These are phyloP conservation scores for Lachancea quebecensis DNA, from an alignment of 805 yeast species.

Conservation along the genomic window DNA sequence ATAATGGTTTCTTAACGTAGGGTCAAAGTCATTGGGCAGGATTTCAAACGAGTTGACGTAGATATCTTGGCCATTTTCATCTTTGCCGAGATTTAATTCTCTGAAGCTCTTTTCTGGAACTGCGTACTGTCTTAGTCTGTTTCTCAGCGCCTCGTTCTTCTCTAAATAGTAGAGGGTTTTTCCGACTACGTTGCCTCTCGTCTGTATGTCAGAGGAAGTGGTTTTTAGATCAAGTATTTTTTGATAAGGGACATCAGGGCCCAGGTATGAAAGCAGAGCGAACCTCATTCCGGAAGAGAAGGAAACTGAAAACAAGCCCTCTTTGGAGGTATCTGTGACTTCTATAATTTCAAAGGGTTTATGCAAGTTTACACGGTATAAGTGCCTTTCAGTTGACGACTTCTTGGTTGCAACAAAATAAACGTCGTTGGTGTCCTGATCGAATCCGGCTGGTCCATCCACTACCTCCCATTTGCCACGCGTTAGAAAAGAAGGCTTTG, in stretches of 20 bases:
- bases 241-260: constrained; percentile 80
- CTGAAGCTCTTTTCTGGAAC: constrained; percentile 52
- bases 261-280: constrained; percentile 60
- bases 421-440: constrained; percentile 43
- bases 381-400: constrained; percentile 77
- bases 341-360: constrained; percentile 33
- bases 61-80: constrained; percentile 40
- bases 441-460: constrained; percentile 59
- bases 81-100: constrained; percentile 47
- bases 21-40: constrained; percentile 66
- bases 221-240: constrained; percentile 51
- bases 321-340: constrained; percentile 45
- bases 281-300: constrained; percentile 78
- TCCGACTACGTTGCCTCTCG: constrained; percentile 20
- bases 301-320: constrained; percentile 63
- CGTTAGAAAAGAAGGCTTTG: constrained; percentile 54
- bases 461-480: constrained; percentile 89
- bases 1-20: constrained; percentile 44
- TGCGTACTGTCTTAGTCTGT: constrained; percentile 38
- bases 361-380: constrained; percentile 60
- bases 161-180: constrained; percentile 30
- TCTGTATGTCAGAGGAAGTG: constrained; percentile 19
- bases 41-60: constrained; percentile 66
- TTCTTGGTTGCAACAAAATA: constrained; percentile 66
- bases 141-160: constrained; percentile 37